Conservation (phyloP, 441 rosid genomes). For the Metrosideros polymorpha region DNA sequence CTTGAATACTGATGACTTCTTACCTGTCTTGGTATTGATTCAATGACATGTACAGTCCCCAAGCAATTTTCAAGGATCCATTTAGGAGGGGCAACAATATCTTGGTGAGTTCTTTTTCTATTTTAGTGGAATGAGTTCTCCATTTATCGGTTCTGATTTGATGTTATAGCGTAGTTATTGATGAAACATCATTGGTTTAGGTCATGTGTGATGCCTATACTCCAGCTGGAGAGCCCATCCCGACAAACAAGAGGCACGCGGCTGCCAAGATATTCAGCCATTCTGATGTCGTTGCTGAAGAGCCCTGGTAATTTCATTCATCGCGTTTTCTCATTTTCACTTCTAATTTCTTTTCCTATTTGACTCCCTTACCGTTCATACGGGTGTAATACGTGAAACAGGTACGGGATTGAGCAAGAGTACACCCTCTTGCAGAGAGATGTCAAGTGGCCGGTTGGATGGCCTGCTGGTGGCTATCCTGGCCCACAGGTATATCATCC, state of each 20-base stretch:
- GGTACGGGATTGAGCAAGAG: constrained; percentile 14
- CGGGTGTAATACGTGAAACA: background rate
- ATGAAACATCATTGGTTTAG: background rate
- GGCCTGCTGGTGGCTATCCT: constrained; percentile 11
- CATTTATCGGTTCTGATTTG: background rate
- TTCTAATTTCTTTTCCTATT: background rate
- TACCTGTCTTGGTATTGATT: background rate
- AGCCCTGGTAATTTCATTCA: constrained; percentile 1
- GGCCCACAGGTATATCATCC: constrained; percentile 8
- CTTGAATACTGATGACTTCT: background rate
- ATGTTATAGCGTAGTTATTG: background rate
- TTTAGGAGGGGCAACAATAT: constrained; percentile 11
- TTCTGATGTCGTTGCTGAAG: constrained; percentile 5
- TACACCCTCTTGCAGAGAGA: constrained; percentile 12
- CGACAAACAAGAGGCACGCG: constrained; percentile 7
- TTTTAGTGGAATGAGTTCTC: background rate
- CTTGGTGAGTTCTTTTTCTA: background rate
- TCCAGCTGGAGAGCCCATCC: constrained; percentile 11
- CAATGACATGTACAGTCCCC: background rate
- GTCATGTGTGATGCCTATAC: constrained; percentile 14
- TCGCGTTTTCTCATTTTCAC: background rate
- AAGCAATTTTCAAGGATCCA: constrained; percentile 7
- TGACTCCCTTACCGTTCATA: background rate
- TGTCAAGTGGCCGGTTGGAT: constrained; percentile 7
- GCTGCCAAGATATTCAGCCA: constrained; percentile 10